Conservation (phyloP, 2,329 filamentous ascomycete genomes). For the Sporothrix dimorphospora region DNA sequence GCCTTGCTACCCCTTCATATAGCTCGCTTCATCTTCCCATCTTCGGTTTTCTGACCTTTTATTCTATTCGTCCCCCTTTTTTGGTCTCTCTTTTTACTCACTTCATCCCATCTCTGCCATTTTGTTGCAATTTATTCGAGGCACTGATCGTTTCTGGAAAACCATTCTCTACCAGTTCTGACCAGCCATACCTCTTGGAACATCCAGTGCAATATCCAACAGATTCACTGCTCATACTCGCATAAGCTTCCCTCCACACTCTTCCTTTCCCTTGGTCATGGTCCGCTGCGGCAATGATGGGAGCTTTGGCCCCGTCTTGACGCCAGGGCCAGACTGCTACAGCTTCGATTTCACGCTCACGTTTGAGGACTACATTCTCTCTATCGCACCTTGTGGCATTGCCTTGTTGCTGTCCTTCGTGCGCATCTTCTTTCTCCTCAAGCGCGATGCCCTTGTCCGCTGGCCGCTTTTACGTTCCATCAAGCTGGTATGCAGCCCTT, state of each 20-base stretch:
- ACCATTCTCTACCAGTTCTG: neutral
- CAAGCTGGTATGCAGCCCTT: slow-evolving; percentile 24
- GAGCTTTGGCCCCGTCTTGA: slow-evolving; percentile 32
- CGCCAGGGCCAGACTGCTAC: slow-evolving; percentile 26
- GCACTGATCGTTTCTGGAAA: neutral
- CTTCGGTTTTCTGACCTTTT: neutral
- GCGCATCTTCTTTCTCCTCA: slow-evolving; percentile 19
- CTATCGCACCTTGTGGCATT: slow-evolving; percentile 25
- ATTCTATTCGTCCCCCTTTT: neutral
- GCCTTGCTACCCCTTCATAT: neutral
- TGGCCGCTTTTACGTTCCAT: slow-evolving; percentile 28
- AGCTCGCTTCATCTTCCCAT: neutral
- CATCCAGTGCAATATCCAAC: neutral
- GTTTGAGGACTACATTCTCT: slow-evolving; percentile 33
- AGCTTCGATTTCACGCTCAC: slow-evolving; percentile 34
- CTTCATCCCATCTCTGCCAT: neutral
- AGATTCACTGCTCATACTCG: neutral
- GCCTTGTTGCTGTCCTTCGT: slow-evolving; percentile 22
- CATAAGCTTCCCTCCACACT: neutral
- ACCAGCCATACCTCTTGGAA: neutral
- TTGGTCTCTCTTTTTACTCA: neutral
- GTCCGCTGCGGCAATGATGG: slow-evolving; percentile 28
- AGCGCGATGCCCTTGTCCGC: slow-evolving; percentile 14
- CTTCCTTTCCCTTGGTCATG: slow-evolving; percentile 21
- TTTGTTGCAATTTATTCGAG: neutral